Evolutionary conservation across 495 filamentous ascomycete genomes (phyloP), one percentile per base, ranked within the genome.

Genomic region (Penicillium antarcticum): DNA sequence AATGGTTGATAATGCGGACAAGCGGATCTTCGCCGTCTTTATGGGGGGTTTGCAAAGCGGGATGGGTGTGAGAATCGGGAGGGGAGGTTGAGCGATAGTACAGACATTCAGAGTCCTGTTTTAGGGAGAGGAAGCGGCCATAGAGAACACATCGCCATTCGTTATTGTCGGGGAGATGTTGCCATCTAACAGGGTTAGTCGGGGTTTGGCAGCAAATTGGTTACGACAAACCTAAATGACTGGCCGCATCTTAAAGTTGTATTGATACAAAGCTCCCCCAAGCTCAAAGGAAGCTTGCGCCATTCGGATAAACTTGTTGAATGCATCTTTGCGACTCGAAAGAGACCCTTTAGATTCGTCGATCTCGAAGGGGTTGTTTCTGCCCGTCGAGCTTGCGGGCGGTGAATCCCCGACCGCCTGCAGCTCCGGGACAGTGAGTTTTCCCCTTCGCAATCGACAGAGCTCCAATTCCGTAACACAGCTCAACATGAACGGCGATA

Each of bases 141-240:
- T 87, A 82, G 11, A 99, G 82, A 38, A 88, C 87, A 62, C 90
- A 95, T 48, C 89, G 87, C 94, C 95, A 98, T 80, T 94, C 87
- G 58, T 90, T 80, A 14, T 80, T 79, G 42, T 77, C 75, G 42
- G 89, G 66, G 35, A 73, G 80, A 53, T 89, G 88, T 40, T 86
- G 87, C 94, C 94, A 98, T 74, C 94, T 86, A 43, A 5, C 45
- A 42, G 34, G 50, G 45, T 66, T 23, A 66, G 54, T 31, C 17
- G 7, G 8, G n/a, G 35, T 16, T 19, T 13, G 5, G 40, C 38
- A 42, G 17, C 5, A 29, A 10, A 43, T 31, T 37, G 12, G 29
- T 26, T 29, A 11, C 4, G 0, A 57, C 56, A 42, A 61, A 86
- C 84, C 84, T 77, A 63, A 96, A 97, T 2, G 91, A 92, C 62